Percentiles rank a stretch among this genome's conserved stretches.
These are phyloP conservation scores for Epipyxis sp. DNA, from an alignment of 108 stramenopile genomes.

Conservation along the genomic window DNA sequence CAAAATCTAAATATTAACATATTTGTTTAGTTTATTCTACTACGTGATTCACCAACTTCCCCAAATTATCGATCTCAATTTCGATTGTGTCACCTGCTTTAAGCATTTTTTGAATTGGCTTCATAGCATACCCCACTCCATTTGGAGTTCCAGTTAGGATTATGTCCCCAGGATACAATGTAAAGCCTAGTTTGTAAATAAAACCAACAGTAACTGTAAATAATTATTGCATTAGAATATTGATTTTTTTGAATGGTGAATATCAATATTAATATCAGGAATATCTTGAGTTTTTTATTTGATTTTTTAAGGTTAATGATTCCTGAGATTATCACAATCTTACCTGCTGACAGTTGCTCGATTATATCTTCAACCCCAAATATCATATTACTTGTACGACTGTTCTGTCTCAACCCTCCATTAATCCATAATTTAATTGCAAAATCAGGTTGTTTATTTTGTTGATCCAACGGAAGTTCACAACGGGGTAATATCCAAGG, in stretches of 20 bases:
- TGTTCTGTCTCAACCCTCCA: conserved; percentile 31
- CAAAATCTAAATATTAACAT: too few species aligned
- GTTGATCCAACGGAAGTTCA: conserved; percentile 29
- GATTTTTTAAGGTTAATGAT: too few species aligned
- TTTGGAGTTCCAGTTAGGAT: conserved; percentile 50
- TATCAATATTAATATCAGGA: too few species aligned
- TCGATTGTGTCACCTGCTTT: conserved; percentile 38
- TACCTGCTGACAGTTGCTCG: conserved; percentile 40
- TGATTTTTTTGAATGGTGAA: too few species aligned
- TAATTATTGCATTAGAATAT: too few species aligned
- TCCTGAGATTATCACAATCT: too few species aligned
- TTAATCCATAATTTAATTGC: conserved; percentile 35
- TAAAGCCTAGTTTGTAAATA: too few species aligned
- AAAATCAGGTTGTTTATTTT: too few species aligned
- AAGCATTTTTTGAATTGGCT: conserved; percentile 41
- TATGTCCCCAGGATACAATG: conserved; percentile 45
- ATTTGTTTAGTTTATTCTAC: too few species aligned
- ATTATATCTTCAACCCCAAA: conserved; percentile 38
- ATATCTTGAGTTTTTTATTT: too few species aligned
- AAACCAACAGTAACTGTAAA: too few species aligned
- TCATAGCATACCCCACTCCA: conserved; percentile 46
- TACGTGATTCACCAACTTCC: conserved; percentile 34
- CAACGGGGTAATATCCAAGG: conserved; percentile 37
- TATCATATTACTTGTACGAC: conserved; percentile 40
- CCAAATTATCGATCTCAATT: conserved; percentile 43